Base-by-base conservation (phyloP, 768 basidiomycete species). In the Lyophyllum decastes region DNA sequence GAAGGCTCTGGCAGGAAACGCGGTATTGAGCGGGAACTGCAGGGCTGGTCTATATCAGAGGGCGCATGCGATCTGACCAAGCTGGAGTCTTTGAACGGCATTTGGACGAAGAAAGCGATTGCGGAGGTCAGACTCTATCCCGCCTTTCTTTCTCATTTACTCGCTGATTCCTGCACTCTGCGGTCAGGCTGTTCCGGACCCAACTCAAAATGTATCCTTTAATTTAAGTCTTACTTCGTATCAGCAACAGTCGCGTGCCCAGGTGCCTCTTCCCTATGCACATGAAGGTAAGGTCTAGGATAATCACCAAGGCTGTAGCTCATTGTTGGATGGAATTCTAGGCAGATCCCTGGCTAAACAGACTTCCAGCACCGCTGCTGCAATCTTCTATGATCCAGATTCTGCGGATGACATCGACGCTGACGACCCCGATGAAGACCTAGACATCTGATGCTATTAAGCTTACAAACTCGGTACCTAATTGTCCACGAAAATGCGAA, bases 371-470 rank as follows among this genome's bases (percentile, higher is more conserved):
- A 50, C 63, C 5, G 63, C 70, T 25, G 76, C 78, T 10, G 78
- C 83, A 1, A 95, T 97, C 54, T 78, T 88, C 59, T 97, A 96
- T 61, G 92, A 95, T 63, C 94, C 95, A 9, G 95, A 95, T 68
- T 93, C 92, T 25, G 94, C 90, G 25, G 95, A 97, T 66, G 95
- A 97, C 63, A 83, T 95, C 50, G 95, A 97, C 67, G 95, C 95
- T 54, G 95, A 96, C 54, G 95, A 97, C 76, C 95, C 95, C 21
- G 95, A 97, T 64, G 95, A 96, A 68, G 94, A 96, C 72, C 75
- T 96, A 58, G 92, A 96, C 65, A 90, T 95, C 56, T 94, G 41
- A 43, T 19, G 16, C 24, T 24, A 33, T 33, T 43, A 16, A 47
- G 10, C 14, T 26, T 24, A 26, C 24, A 47, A 14, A 10, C 16